phyloP scores from a whole-genome alignment of 345 rosid genomes.

The Capsella bursapastoris region DNA sequence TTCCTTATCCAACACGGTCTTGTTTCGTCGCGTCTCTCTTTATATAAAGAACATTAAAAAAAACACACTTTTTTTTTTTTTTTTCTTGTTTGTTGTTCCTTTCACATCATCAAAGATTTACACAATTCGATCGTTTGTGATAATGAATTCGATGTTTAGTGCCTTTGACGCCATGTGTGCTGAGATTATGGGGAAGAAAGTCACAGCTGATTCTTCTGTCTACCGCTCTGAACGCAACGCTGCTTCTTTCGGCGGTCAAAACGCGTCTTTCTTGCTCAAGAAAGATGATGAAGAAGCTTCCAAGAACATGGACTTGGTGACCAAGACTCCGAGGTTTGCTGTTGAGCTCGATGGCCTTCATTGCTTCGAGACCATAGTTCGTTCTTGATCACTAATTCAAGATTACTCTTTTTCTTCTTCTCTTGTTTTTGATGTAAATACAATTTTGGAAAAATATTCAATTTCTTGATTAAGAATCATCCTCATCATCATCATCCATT shows the following conservation, averaged over 20 bases:
- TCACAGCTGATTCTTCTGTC: conserved; percentile 39
- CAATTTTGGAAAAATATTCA: conserved; percentile 14
- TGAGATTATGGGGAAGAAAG: conserved; percentile 58
- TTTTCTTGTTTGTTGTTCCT: background rate
- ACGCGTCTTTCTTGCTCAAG: conserved; percentile 23
- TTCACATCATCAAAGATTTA: background rate
- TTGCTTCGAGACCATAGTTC: conserved; percentile 68
- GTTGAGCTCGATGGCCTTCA: conserved; percentile 69
- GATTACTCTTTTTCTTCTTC: background rate
- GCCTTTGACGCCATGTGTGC: conserved; percentile 66
- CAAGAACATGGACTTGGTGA: conserved; percentile 1
- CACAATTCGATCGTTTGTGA: background rate
- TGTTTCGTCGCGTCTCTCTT: conserved; percentile 45
- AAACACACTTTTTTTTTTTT: background rate
- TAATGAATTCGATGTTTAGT: conserved; percentile 83
- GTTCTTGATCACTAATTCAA: conserved; percentile 36
- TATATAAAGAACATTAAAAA: background rate
- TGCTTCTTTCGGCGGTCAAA: conserved; percentile 12
- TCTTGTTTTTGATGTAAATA: conserved; percentile 14
- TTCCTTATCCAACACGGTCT: conserved; percentile 42
- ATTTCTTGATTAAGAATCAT: conserved; percentile 9
- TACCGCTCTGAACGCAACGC: conserved; percentile 36
- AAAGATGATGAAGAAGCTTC: conserved; percentile 35
- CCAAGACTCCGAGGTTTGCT: conserved; percentile 52
- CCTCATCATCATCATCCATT: conserved; percentile 18